Base-by-base conservation (phyloP, 495 filamentous ascomycete species). In the Schizothecium vesticola region DNA sequence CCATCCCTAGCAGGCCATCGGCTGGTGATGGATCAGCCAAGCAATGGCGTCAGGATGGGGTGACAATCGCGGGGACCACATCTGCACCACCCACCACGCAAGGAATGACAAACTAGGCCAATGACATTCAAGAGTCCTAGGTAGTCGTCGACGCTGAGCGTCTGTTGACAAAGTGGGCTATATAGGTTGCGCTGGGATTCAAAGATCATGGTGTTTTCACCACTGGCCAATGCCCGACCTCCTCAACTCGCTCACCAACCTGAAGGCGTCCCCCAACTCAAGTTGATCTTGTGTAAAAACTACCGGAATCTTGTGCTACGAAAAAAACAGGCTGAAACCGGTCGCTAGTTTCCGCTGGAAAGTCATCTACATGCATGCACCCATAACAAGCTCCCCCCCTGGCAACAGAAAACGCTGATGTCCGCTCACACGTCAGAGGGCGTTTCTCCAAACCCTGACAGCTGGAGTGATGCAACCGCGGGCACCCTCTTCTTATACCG, bases 41-140 rank as follows among this genome's bases (percentile, higher is more conserved):
- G 25, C 23, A 56, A 51, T 64, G 63, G 63, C 26, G n/a, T 64
- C 23, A 64, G n/a, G 4, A 57, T 64, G 63, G 36, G 36, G 33
- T 23, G 63, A 64, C 63, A 23, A 36, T 12, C 6, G 2, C 36
- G 12, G 10, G 12, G 16, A 8, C 63, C 23, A 57, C 31, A 25
- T 51, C 8, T 51, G 16, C 43, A 51, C 43, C 43, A n/a, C 43
- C 7, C 12, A 51, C 6, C 19, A n/a, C 2, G 19, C 0, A 16
- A 8, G 19, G 5, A n/a, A 3, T 7, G 43, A n/a, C 5, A 51
- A 51, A n/a, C 16, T 0, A 51, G 31, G 36, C 36, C 36, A 3
- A 19, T 9, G 16, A 1, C 3, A 7, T 8, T 51, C 16, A n/a
- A 2, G 8, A 2, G 16, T n/a, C 16, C 6, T 51, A 3, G 43